Percentiles rank a stretch among this genome's conserved stretches.
phyloP scores from a whole-genome alignment of 345 rosid species.

The Acer campestre region DNA sequence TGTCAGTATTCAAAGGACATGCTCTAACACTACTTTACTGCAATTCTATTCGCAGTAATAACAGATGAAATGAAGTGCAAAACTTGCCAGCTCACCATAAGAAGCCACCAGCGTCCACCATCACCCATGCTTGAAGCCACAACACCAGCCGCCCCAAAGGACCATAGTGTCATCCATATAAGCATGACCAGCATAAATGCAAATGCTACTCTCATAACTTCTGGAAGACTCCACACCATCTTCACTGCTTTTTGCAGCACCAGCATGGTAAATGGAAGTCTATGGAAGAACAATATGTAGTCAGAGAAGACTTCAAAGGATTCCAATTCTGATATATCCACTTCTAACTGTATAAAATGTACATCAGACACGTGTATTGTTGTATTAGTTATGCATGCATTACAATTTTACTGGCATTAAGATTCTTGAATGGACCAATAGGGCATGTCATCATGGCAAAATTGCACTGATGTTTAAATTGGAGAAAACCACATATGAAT shows the following conservation, averaged over 20 bases:
- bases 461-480: neutral
- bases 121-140: conserved; percentile 78
- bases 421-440: conserved; percentile 7
- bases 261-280: conserved; percentile 91
- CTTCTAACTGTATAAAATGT: conserved; percentile 16
- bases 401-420: neutral
- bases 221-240: conserved; percentile 92
- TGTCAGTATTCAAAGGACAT: conserved; percentile 17
- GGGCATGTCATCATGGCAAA: neutral
- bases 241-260: conserved; percentile 85
- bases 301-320: conserved; percentile 25
- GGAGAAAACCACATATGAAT: neutral
- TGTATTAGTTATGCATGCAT: neutral
- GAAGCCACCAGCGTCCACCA: conserved; percentile 89
- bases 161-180: conserved; percentile 91
- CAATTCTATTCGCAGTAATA: conserved; percentile 27
- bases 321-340: conserved; percentile 23
- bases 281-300: conserved; percentile 35
- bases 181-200: conserved; percentile 77
- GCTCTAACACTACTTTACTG: conserved; percentile 20
- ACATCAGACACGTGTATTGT: neutral
- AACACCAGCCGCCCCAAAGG: conserved; percentile 91
- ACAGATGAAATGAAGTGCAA: conserved; percentile 40
- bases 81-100: conserved; percentile 99
- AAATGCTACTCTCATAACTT: conserved; percentile 75